Conservation (phyloP, 495 filamentous ascomycete genomes). For the Chaetomium fimeti region DNA sequence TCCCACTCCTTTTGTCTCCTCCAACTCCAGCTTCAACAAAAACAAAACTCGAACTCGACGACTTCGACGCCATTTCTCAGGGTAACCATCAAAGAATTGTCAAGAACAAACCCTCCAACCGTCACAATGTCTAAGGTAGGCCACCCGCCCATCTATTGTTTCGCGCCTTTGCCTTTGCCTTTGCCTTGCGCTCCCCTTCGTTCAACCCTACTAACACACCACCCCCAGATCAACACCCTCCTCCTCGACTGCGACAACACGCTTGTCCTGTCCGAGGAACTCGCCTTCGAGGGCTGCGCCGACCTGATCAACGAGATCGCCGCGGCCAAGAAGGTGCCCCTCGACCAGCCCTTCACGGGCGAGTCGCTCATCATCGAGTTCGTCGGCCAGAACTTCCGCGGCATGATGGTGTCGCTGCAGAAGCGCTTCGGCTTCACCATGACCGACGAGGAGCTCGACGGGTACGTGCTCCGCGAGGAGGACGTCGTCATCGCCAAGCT, state of each 20-base stretch:
- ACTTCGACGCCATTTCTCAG: neutral
- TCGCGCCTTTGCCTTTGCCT: too few relatives aligned
- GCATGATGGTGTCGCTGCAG: conserved; percentile 73
- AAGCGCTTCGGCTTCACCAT: conserved; percentile 73
- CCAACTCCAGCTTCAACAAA: neutral
- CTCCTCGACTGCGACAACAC: conserved; percentile 99
- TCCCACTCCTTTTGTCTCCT: neutral
- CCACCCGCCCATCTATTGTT: neutral
- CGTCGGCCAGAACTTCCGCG: conserved; percentile 94
- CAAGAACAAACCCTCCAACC: neutral
- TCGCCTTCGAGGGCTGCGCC: conserved; percentile 93
- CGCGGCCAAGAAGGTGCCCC: conserved; percentile 57
- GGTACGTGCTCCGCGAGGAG: conserved; percentile 76
- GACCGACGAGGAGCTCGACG: conserved; percentile 63
- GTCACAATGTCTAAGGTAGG: conserved; percentile 25
- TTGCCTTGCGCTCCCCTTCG: neutral
- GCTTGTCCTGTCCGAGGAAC: conserved; percentile 84
- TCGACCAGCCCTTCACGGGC: conserved; percentile 70
- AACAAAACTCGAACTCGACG: neutral
- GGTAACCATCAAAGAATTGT: neutral
- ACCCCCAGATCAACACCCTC: conserved; percentile 47
- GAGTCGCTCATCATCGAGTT: conserved; percentile 79
- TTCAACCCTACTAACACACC: neutral
- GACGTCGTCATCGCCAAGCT: conserved; percentile 83
- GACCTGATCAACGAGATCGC: conserved; percentile 91